phyloP scores from a whole-genome alignment of 495 filamentous ascomycete genomes.

The Penicillium coprophilum region DNA sequence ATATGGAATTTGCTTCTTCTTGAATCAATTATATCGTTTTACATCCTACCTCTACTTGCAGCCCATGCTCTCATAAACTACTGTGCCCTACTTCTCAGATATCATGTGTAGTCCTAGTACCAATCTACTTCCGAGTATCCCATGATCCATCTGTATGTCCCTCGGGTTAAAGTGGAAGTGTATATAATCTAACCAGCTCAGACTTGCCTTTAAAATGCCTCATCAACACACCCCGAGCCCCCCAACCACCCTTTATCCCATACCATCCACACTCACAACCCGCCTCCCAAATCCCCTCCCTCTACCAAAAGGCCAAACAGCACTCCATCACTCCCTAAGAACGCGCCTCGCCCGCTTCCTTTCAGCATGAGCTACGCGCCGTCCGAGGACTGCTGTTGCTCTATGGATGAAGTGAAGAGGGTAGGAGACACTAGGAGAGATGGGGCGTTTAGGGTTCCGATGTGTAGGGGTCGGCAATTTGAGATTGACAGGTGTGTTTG shows the following conservation, averaged over 20 bases:
- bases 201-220: conserved; percentile 54
- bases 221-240: conserved; percentile 27
- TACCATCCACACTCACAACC: background rate
- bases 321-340: conserved; percentile 4
- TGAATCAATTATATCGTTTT: conserved; percentile 14
- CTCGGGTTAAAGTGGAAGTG: background rate
- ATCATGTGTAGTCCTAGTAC: background rate
- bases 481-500: background rate
- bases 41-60: background rate
- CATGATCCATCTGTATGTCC: background rate
- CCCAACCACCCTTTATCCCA: conserved; percentile 3
- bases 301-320: conserved; percentile 2
- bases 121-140: background rate
- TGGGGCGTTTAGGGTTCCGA: conserved; percentile 3
- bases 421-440: background rate
- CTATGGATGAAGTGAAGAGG: conserved; percentile 1
- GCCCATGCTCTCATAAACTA: background rate
- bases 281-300: background rate
- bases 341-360: conserved; percentile 3
- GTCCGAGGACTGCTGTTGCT: conserved; percentile 34
- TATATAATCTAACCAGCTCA: conserved; percentile 37
- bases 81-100: background rate
- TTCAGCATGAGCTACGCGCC: conserved; percentile 22
- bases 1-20: conserved; percentile 18
- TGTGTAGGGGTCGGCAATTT: background rate